These are phyloP conservation scores for Kluyveromyces nonfermentans DNA, from an alignment of 805 yeast genomes.

Conservation along the genomic window DNA sequence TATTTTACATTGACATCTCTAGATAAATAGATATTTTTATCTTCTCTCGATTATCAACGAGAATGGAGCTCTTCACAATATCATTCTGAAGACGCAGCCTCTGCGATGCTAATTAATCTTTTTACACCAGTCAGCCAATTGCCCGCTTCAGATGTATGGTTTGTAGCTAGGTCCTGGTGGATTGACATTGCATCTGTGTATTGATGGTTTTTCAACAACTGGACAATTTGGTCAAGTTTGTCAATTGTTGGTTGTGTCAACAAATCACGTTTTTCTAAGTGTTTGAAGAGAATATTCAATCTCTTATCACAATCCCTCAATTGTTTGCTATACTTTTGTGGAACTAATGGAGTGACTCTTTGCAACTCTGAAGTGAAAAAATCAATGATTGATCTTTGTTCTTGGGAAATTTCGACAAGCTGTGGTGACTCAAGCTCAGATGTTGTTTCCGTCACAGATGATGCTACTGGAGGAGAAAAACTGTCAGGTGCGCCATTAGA, in stretches of 20 bases:
- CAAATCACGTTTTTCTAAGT: conserved; percentile 63
- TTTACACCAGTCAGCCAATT: conserved; percentile 91
- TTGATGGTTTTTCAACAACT: conserved; percentile 43
- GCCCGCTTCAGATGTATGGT: conserved; percentile 65
- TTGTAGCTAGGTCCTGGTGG: conserved; percentile 51
- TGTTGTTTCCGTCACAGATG: conserved; percentile 13
- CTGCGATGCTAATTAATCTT: conserved; percentile 71
- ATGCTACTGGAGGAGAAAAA: conserved; percentile 14
- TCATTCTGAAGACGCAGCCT: conserved; percentile 28
- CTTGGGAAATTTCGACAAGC: conserved; percentile 54
- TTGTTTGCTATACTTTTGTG: conserved; percentile 65
- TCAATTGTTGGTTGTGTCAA: conserved; percentile 48
- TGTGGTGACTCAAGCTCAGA: conserved; percentile 33
- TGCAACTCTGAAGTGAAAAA: conserved; percentile 45
- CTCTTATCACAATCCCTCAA: conserved; percentile 76
- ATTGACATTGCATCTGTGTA: conserved; percentile 48
- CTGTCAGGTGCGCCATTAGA: background rate
- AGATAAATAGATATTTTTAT: too few species aligned
- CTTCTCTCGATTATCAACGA: background rate
- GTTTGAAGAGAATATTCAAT: conserved; percentile 64
- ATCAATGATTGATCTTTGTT: conserved; percentile 48
- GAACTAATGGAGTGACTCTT: conserved; percentile 61
- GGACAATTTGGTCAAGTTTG: conserved; percentile 43
- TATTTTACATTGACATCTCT: background rate
- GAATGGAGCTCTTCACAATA: background rate